These are phyloP conservation scores for Liquidambar formosana DNA, from an alignment of 164 flowering plant species.

Conservation along the genomic window DNA sequence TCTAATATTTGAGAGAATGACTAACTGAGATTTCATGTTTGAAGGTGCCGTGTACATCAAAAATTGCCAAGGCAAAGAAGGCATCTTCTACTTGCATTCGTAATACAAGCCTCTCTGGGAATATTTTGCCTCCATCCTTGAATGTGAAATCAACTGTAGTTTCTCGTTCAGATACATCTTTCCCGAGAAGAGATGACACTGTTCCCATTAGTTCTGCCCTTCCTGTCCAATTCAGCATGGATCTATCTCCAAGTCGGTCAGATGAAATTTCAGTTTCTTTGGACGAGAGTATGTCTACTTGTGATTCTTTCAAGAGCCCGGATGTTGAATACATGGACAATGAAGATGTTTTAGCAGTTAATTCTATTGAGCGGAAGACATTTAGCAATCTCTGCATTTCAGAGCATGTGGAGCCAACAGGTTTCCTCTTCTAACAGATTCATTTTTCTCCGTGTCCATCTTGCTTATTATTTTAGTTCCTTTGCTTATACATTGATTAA, in stretches of 20 bases:
- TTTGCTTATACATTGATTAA: not conserved
- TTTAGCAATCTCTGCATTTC: constrained; percentile 64
- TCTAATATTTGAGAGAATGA: not conserved
- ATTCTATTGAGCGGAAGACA: constrained; percentile 67
- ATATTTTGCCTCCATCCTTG: constrained; percentile 25
- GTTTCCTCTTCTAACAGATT: constrained; percentile 22
- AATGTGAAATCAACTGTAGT: constrained; percentile 30
- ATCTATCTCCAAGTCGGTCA: constrained; percentile 59
- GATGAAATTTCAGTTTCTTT: constrained; percentile 67
- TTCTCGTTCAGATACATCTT: constrained; percentile 26
- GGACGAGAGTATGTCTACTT: constrained; percentile 91
- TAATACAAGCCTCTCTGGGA: constrained; percentile 22
- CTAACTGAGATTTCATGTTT: constrained; percentile 15
- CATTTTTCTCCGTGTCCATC: not conserved
- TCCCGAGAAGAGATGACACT: constrained; percentile 29
- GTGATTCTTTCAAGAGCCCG: constrained; percentile 89
- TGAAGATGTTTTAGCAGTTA: constrained; percentile 46
- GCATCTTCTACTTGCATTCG: constrained; percentile 27
- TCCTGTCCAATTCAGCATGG: constrained; percentile 35
- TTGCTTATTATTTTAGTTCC: not conserved
- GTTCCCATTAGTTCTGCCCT: constrained; percentile 16
- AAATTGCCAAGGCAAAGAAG: constrained; percentile 52
- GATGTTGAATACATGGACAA: constrained; percentile 85
- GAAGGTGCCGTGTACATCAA: constrained; percentile 47
- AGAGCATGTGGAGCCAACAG: constrained; percentile 46